Evolutionary conservation across 2,329 filamentous ascomycete genomes (phyloP).

Genomic region (Torrubiellomyces zombiae): DNA sequence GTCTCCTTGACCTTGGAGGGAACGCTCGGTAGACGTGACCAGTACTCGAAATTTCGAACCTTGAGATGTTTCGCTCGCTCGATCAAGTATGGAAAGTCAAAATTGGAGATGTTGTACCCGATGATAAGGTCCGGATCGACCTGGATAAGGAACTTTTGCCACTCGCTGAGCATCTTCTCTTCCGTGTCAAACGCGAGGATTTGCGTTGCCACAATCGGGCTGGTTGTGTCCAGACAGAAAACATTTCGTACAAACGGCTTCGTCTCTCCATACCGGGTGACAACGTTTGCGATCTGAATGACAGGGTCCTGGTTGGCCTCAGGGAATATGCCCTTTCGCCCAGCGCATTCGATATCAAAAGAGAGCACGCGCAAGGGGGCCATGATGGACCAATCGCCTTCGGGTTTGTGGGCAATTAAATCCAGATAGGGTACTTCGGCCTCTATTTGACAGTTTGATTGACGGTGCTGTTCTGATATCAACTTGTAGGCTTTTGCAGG

Average conservation of each 20-base stretch:
- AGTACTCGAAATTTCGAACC: slow-evolving; percentile 64
- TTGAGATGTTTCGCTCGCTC: slow-evolving; percentile 78
- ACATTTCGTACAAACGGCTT: slow-evolving; percentile 95
- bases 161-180: slow-evolving; percentile 77
- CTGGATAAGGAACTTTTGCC: slow-evolving; percentile 77
- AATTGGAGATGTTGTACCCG: slow-evolving; percentile 97
- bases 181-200: slow-evolving; percentile 71
- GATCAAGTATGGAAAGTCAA: slow-evolving; percentile 92
- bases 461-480: slow-evolving; percentile 45
- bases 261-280: slow-evolving; percentile 84
- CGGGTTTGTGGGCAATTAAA: slow-evolving; percentile 70
- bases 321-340: slow-evolving; percentile 92
- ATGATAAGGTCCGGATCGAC: slow-evolving; percentile 96
- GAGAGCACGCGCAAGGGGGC: slow-evolving; percentile 83
- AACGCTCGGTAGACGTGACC: slow-evolving; percentile 60
- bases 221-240: slow-evolving; percentile 85
- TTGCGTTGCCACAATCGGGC: slow-evolving; percentile 86
- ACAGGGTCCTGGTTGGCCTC: slow-evolving; percentile 84
- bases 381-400: slow-evolving; percentile 97
- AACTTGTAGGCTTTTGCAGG: slow-evolving; percentile 58
- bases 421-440: slow-evolving; percentile 69
- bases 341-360: slow-evolving; percentile 97
- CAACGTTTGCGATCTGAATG: slow-evolving; percentile 94
- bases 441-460: slow-evolving; percentile 95
- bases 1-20: slow-evolving; percentile 58